phyloP scores from a whole-genome alignment of 768 basidiomycete species.

The Multifurca ochricompacta region DNA sequence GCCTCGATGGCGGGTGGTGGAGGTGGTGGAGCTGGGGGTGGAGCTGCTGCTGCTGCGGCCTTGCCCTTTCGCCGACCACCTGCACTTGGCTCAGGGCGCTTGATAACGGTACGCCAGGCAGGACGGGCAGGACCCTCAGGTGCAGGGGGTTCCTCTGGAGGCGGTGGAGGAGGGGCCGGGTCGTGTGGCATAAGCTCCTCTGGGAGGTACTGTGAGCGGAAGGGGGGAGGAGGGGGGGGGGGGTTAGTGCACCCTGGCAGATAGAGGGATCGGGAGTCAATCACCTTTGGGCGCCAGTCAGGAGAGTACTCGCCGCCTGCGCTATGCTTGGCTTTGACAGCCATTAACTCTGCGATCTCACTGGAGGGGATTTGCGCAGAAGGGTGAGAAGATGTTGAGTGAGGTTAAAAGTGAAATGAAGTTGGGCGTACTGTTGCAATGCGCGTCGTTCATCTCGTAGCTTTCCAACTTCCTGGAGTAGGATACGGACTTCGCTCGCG shows the following conservation, averaged over 20 bases:
- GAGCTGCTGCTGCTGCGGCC: conserved; percentile 32
- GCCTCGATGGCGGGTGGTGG: conserved; percentile 26
- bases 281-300: conserved; percentile 61
- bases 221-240: background rate
- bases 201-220: conserved; percentile 28
- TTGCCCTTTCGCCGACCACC: conserved; percentile 29
- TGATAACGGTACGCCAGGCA: conserved; percentile 69
- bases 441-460: conserved; percentile 51
- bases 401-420: background rate
- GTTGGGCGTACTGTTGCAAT: conserved; percentile 41
- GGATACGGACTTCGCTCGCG: conserved; percentile 52
- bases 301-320: conserved; percentile 71
- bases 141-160: conserved; percentile 38
- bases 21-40: conserved; percentile 35
- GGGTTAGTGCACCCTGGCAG: background rate
- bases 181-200: conserved; percentile 25
- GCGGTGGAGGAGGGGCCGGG: conserved; percentile 34
- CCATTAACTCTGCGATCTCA: conserved; percentile 81
- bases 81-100: conserved; percentile 35
- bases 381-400: background rate
- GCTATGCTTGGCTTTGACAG: conserved; percentile 74
- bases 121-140: conserved; percentile 45
- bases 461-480: conserved; percentile 53
- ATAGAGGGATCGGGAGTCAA: conserved; percentile 20
- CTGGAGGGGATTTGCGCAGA: conserved; percentile 30